These are phyloP conservation scores for Trichophyton equinum DNA, from an alignment of 2,329 filamentous ascomycete genomes.

Conservation along the genomic window DNA sequence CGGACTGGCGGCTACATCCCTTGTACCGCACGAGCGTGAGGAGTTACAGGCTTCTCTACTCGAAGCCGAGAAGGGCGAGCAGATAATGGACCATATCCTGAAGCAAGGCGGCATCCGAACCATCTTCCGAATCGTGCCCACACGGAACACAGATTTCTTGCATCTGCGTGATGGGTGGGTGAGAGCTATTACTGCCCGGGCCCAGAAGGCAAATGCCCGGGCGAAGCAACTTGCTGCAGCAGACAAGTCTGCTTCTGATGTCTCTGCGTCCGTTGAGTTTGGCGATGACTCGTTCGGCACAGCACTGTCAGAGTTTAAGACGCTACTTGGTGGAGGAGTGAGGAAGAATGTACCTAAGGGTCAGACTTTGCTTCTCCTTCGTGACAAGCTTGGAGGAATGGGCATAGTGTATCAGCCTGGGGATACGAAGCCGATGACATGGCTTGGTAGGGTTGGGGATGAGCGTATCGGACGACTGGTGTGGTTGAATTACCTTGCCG, in stretches of 20 bases:
- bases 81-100: constrained; percentile 63
- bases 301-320: constrained; percentile 65
- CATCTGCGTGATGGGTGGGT: constrained; percentile 89
- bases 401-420: constrained; percentile 52
- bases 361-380: constrained; percentile 59
- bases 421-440: constrained; percentile 36
- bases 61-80: constrained; percentile 55
- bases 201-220: constrained; percentile 44
- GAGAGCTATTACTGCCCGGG: constrained; percentile 64
- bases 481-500: constrained; percentile 83
- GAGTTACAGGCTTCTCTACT: constrained; percentile 55
- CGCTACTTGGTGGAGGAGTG: constrained; percentile 62
- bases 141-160: constrained; percentile 86
- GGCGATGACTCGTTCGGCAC: constrained; percentile 64
- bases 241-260: constrained; percentile 23
- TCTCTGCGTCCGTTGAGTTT: constrained; percentile 34
- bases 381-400: constrained; percentile 54
- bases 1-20: constrained; percentile 58
- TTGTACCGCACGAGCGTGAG: constrained; percentile 72
- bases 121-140: constrained; percentile 71
- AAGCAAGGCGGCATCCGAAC: constrained; percentile 56
- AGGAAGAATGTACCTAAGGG: constrained; percentile 60
- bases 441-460: constrained; percentile 61
- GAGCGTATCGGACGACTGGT: constrained; percentile 68
- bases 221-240: constrained; percentile 29